phyloP scores from a whole-genome alignment of 352 stramenopile species.

The Aphanomyces invadans region DNA sequence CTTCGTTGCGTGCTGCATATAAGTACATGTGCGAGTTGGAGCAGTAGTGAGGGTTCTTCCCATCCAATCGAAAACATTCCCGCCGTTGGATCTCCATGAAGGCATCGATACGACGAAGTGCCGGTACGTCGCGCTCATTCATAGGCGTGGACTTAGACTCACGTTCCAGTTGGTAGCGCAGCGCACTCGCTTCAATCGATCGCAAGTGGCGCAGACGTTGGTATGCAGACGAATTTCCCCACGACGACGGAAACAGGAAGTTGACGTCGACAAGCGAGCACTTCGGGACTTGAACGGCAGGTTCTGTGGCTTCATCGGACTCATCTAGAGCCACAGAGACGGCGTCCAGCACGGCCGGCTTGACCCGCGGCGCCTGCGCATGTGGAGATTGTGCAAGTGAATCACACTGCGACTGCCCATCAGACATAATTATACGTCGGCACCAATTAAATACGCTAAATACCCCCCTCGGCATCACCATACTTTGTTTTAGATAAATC shows the following conservation, averaged over 20 bases:
- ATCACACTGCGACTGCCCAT: conserved; percentile 8
- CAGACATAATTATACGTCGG: conserved; percentile 16
- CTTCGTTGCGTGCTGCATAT: conserved; percentile 17
- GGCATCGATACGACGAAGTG: conserved; percentile 20
- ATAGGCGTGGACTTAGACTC: neutral
- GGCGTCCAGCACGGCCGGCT: neutral
- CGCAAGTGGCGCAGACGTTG: conserved; percentile 18
- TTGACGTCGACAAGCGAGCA: conserved; percentile 16
- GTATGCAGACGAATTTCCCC: conserved; percentile 16
- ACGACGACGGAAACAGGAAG: conserved; percentile 20
- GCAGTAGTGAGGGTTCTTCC: neutral
- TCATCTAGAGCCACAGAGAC: neutral
- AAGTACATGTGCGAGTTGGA: neutral
- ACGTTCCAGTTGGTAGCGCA: conserved; percentile 3
- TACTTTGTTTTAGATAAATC: conserved; percentile 6
- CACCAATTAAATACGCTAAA: conserved; percentile 8
- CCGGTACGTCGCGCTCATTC: neutral
- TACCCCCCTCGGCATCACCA: neutral
- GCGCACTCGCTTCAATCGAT: conserved; percentile 18
- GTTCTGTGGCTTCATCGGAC: neutral
- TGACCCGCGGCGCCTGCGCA: neutral
- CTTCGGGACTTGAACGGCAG: neutral
- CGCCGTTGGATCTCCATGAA: conserved; percentile 22
- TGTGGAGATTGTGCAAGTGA: conserved; percentile 14
- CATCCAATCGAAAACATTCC: conserved; percentile 21